phyloP scores from a whole-genome alignment of 2,329 filamentous ascomycete genomes.

The Exophiala xenobiotica region DNA sequence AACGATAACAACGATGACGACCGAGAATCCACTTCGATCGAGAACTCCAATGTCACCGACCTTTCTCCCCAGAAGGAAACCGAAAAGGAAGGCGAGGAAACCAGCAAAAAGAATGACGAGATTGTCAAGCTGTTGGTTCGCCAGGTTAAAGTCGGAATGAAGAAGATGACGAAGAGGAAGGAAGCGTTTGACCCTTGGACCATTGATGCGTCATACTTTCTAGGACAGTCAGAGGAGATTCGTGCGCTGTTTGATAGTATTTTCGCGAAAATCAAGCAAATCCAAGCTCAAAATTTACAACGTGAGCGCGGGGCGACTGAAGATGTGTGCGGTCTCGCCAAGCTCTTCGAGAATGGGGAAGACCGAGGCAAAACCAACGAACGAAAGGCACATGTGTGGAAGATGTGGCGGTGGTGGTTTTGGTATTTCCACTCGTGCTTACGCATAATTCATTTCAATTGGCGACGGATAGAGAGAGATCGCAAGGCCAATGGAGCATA shows the following conservation, averaged over 20 bases:
- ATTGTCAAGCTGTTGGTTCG: neutral
- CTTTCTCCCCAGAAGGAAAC: neutral
- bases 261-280: neutral
- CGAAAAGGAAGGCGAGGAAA: neutral
- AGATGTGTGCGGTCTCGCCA: neutral
- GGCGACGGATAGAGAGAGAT: neutral
- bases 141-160: neutral
- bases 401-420: neutral
- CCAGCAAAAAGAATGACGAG: neutral
- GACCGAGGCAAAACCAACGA: neutral
- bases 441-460: neutral
- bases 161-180: neutral
- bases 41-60: neutral
- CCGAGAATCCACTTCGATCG: neutral
- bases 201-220: neutral
- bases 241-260: neutral
- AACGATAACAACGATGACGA: neutral
- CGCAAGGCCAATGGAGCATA: neutral
- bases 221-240: neutral
- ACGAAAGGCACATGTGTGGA: neutral
- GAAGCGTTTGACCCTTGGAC: neutral
- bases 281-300: neutral
- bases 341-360: neutral
- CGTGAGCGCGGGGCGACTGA: neutral
- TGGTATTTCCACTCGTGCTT: neutral